These are phyloP conservation scores for Tubosaeta brunneosetosa DNA, from an alignment of 768 basidiomycete species.

Conservation along the genomic window DNA sequence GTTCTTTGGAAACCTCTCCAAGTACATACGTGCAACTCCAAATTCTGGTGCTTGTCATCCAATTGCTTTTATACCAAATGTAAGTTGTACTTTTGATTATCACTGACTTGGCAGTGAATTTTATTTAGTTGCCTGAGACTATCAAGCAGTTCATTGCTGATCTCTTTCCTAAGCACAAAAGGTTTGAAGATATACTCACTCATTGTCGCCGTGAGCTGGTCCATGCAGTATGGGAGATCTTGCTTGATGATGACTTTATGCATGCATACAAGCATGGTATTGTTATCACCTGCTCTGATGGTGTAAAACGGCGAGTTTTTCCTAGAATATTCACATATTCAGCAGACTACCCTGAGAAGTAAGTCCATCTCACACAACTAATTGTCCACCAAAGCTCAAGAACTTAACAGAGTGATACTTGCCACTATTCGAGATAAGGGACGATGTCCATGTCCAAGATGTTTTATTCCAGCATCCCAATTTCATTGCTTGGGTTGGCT, in stretches of 20 bases:
- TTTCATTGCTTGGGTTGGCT: too few relatives aligned
- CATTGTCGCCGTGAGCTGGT: slow-evolving; percentile 8
- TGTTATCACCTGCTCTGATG: slow-evolving; percentile 4
- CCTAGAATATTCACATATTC: too few relatives aligned
- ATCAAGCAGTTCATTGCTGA: background rate
- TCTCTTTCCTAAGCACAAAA: background rate
- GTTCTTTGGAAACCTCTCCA: slow-evolving; percentile 6
- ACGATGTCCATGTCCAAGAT: slow-evolving; percentile 28
- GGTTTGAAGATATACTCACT: background rate
- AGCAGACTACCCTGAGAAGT: too few relatives aligned
- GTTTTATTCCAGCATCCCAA: slow-evolving; percentile 17
- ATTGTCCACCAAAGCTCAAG: too few relatives aligned
- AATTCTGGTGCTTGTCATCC: background rate
- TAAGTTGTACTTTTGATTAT: background rate
- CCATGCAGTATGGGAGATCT: slow-evolving; percentile 1
- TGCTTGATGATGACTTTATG: slow-evolving; percentile 17
- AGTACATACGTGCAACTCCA: background rate
- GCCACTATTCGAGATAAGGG: slow-evolving; percentile 29
- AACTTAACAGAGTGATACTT: too few relatives aligned
- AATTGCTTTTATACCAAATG: background rate
- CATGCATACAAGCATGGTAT: slow-evolving; percentile 22
- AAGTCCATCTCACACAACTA: too few relatives aligned
- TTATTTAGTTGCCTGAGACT: background rate
- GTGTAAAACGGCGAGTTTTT: too few relatives aligned
- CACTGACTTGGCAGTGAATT: too few relatives aligned